Base-by-base conservation (phyloP, 2,329 filamentous ascomycete genomes). In the Cladobotryum mycophilum region DNA sequence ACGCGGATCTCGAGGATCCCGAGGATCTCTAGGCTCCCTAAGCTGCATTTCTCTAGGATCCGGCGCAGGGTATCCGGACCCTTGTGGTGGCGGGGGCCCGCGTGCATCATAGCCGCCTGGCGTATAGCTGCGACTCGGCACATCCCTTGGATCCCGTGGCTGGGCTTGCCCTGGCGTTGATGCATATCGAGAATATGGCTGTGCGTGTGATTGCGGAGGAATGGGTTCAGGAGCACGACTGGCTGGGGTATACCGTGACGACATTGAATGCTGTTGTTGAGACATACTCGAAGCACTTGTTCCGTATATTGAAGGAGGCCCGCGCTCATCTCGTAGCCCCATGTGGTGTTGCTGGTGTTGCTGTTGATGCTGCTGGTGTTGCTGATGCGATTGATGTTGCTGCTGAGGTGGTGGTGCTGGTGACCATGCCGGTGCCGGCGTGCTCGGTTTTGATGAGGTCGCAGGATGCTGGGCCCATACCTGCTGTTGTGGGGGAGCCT, bases 111-210 rank as follows among this genome's bases (percentile, higher is more conserved):
- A 76, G 2, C 62, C 57, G 4, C 67, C 69, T 3, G 75, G 73
- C 1, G 75, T 76, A 57, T 73, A 76, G 57, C 72, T 76, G 17
- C 75, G 70, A 1, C 64, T 64, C 1, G 70, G 68, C 15, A 69
- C 65, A 9, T 75, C 69, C 54, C 68, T 55, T 7, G 57, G 69
- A 52, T 76, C 74, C 41, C 73, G 68, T 43, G 70, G 65, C 30
- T 67, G 67, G 11, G 62, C 65, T 5, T 72, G 70, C 2, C 63
- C 70, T 2, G 75, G 70, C 3, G 73, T 71, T 13, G 65, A 70
- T 8, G 68, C 64, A 55, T 77, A 77, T 6, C 73, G 69, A 17
- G 68, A 56, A 55, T 76, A 78, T 3, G 66, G 60, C 53, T 73
- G 72, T 0, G 60, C 56, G 9, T 62, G 62, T 3, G 25, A 30